Evolutionary conservation across 2,329 filamentous ascomycete genomes (phyloP).

Genomic region (Apiospora sp.): DNA sequence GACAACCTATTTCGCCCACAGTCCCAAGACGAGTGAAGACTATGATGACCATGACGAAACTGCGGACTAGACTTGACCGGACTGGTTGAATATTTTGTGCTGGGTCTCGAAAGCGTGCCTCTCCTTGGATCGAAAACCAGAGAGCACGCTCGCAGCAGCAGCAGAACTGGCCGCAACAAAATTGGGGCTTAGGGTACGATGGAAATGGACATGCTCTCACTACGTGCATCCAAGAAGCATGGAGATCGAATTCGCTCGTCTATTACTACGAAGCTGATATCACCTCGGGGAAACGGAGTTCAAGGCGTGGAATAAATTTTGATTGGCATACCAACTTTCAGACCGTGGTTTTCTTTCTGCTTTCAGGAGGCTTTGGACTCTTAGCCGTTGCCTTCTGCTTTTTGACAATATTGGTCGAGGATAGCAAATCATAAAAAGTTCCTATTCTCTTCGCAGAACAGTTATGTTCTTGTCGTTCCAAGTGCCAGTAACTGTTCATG

Average conservation of each 20-base stretch:
- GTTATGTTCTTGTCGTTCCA: neutral
- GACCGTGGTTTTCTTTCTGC: neutral
- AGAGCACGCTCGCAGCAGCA: neutral
- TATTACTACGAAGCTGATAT: neutral
- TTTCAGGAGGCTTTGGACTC: neutral
- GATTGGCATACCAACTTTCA: neutral
- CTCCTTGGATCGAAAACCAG: no score
- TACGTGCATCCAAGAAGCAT: neutral
- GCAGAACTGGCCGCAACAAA: neutral
- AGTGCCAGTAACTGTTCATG: neutral
- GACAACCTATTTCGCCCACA: neutral
- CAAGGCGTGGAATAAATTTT: constrained; percentile 25
- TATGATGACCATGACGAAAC: neutral
- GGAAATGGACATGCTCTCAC: constrained; percentile 4
- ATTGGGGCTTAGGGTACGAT: neutral
- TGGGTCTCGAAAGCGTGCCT: neutral
- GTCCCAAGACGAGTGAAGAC: neutral
- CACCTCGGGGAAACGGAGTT: constrained; percentile 20
- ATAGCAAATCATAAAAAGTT: no score
- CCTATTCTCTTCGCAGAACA: neutral
- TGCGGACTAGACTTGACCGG: neutral
- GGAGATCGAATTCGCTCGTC: neutral
- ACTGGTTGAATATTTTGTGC: neutral
- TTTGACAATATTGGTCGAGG: neutral
- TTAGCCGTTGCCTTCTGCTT: neutral